Conservation (phyloP, 371 early-diverging fungal species). For the Apophysomyces ossiformis region DNA sequence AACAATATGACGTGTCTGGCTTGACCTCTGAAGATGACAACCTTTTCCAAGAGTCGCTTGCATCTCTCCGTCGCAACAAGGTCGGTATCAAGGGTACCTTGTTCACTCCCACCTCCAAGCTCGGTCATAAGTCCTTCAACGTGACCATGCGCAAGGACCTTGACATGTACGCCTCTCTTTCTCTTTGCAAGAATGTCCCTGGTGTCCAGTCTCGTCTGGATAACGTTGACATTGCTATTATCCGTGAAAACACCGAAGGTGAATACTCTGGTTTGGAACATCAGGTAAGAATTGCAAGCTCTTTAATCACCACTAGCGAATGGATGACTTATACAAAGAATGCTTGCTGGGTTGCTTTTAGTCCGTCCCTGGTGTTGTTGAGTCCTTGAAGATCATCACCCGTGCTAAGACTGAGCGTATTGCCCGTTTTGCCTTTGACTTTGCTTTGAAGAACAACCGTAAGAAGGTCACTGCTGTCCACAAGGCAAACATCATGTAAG, state of each 20-base stretch:
- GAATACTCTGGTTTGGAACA: conserved; percentile 98
- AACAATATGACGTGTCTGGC: conserved; percentile 93
- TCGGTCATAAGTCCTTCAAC: conserved; percentile 94
- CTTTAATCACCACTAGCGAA: not conserved
- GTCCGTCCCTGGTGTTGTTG: conserved; percentile 96
- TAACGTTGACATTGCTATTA: conserved; percentile 94
- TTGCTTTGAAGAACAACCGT: conserved; percentile 92
- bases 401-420: conserved; percentile 95
- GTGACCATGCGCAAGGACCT: conserved; percentile 94
- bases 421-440: conserved; percentile 97
- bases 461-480: conserved; percentile 98
- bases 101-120: conserved; percentile 87
- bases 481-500: conserved; percentile 98
- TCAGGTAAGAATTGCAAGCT: conserved; percentile 43
- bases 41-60: conserved; percentile 85
- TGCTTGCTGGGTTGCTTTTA: not conserved
- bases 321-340: too few species aligned
- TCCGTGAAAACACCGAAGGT: conserved; percentile 99
- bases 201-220: conserved; percentile 83
- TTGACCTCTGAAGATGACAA: conserved; percentile 74
- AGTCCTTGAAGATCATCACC: conserved; percentile 96
- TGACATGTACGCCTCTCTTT: conserved; percentile 94
- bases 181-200: conserved; percentile 86
- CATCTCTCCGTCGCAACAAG: conserved; percentile 91
- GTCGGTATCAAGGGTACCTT: conserved; percentile 97